Percentiles rank a stretch among this genome's conserved stretches.
These are phyloP conservation scores for Lipomyces orientalis DNA, from an alignment of 805 yeast genomes.

Conservation along the genomic window DNA sequence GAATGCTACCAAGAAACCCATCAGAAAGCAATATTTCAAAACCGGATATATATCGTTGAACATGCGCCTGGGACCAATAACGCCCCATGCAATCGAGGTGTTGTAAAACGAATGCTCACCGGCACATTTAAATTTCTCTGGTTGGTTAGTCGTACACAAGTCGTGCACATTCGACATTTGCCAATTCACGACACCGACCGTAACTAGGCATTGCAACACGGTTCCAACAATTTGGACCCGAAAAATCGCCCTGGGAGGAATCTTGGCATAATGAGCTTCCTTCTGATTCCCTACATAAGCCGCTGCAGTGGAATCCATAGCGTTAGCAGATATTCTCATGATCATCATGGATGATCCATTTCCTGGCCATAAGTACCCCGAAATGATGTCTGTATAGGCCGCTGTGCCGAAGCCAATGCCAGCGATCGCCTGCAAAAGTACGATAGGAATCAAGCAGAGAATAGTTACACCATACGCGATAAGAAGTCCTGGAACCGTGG, in stretches of 20 bases:
- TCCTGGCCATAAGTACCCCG: conserved; percentile 49
- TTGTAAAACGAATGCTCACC: conserved; percentile 11
- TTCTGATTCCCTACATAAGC: conserved; percentile 61
- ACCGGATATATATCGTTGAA: conserved; percentile 20
- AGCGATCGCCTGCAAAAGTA: conserved; percentile 57
- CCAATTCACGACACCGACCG: conserved; percentile 21
- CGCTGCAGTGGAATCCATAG: conserved; percentile 68
- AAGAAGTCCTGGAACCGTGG: conserved; percentile 53
- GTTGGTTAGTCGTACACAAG: conserved; percentile 20
- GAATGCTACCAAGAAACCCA: conserved; percentile 30
- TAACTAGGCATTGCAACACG: conserved; percentile 16
- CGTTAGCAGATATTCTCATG: conserved; percentile 58
- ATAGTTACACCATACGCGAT: conserved; percentile 51
- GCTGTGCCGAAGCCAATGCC: conserved; percentile 49
- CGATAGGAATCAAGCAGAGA: conserved; percentile 64
- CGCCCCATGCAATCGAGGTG: conserved; percentile 20
- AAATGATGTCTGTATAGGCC: conserved; percentile 33
- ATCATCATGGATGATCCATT: conserved; percentile 60
- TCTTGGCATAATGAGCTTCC: conserved; percentile 57
- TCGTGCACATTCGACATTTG: conserved; percentile 7
- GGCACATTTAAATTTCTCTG: conserved; percentile 17
- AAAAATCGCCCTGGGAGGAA: conserved; percentile 52
- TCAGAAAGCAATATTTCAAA: conserved; percentile 27
- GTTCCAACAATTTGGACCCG: conserved; percentile 44
- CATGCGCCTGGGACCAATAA: conserved; percentile 19